phyloP scores from a whole-genome alignment of 192 early-diverging fungal genomes.

The Pilobolus umbonatus region DNA sequence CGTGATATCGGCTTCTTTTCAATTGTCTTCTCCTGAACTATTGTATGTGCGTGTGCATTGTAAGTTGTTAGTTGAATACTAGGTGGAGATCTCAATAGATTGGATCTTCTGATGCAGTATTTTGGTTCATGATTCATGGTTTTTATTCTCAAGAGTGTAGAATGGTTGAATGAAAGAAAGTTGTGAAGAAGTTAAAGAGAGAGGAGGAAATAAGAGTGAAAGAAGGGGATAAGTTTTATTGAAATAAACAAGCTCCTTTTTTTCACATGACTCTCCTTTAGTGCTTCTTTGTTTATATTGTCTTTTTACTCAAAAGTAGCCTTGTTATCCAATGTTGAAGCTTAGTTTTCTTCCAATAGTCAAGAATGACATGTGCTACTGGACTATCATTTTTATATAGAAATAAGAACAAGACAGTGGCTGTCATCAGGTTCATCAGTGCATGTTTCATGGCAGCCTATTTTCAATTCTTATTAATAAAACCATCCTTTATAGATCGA shows the following conservation, averaged over 20 bases:
- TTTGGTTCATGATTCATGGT: not conserved
- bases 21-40: not conserved
- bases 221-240: slow-evolving; percentile 3
- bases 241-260: slow-evolving; percentile 9
- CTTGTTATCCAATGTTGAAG: not conserved
- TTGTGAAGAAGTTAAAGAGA: not conserved
- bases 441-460: slow-evolving; percentile 27
- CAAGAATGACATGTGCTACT: slow-evolving; percentile 10
- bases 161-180: not conserved
- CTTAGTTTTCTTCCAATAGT: slow-evolving; percentile 13
- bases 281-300: slow-evolving; percentile 10
- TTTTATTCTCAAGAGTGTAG: not conserved
- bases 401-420: slow-evolving; percentile 6
- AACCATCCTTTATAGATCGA: not conserved
- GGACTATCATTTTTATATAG: slow-evolving; percentile 19
- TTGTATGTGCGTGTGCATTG: slow-evolving; percentile 8
- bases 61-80: slow-evolving; percentile 6
- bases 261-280: slow-evolving; percentile 6
- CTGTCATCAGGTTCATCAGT: slow-evolving; percentile 14
- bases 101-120: not conserved
- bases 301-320: too few relatives aligned
- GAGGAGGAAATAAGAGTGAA: not conserved
- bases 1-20: slow-evolving; percentile 2
- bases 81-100: not conserved
- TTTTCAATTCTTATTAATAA: not conserved